A percentile compares a stretch with the other conserved stretches of the same genome.
These are phyloP conservation scores for Hawksworthiomyces lignivorus DNA, from an alignment of 2,329 filamentous ascomycete species.

Conservation along the genomic window DNA sequence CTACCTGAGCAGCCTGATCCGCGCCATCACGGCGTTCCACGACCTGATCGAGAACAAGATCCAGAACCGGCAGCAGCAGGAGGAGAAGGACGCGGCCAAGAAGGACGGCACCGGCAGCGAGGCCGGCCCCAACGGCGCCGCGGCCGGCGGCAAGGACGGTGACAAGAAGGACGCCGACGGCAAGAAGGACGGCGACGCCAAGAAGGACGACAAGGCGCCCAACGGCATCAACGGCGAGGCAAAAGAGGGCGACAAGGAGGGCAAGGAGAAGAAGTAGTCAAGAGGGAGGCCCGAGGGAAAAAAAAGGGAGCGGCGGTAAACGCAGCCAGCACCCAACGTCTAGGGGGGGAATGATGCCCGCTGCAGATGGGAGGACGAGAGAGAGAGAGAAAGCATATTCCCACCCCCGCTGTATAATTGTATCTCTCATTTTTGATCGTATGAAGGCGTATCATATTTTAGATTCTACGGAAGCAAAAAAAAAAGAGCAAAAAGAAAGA, in stretches of 20 bases:
- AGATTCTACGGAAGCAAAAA: conserved; percentile 4
- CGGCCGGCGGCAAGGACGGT: conserved; percentile 37
- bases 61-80: conserved; percentile 93
- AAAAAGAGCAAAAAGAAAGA: conserved; percentile 14
- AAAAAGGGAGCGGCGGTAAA: no score
- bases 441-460: not conserved
- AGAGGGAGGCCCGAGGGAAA: no score
- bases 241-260: conserved; percentile 31
- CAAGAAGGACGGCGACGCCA: conserved; percentile 43
- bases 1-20: conserved; percentile 92
- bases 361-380: not conserved
- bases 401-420: conserved; percentile 10
- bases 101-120: conserved; percentile 57
- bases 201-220: conserved; percentile 26
- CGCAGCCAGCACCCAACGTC: no score
- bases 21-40: conserved; percentile 97
- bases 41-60: conserved; percentile 99
- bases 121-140: conserved; percentile 42
- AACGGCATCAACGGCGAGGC: conserved; percentile 31
- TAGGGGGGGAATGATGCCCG: no score
- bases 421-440: not conserved
- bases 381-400: not conserved
- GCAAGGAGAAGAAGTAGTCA: conserved; percentile 22
- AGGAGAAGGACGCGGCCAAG: conserved; percentile 83
- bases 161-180: conserved; percentile 38